Evolutionary conservation across 257 asterid genomes (phyloP).

Genomic region (Gentiana dahurica): DNA sequence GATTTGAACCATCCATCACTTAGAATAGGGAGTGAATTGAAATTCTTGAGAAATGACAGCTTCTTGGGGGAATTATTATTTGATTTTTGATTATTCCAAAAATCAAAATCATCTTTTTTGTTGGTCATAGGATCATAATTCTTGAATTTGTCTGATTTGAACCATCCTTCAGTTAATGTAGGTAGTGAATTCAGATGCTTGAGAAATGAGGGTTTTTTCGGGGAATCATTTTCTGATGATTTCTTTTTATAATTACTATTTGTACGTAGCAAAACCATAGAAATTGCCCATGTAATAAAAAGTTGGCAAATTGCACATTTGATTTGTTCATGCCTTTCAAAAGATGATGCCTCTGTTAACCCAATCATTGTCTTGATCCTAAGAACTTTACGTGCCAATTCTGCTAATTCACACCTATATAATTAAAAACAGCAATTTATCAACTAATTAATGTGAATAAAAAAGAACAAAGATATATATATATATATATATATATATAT

Average conservation of each 20-base stretch:
- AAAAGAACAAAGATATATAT: too few relatives aligned
- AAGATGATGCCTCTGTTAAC: constrained; percentile 55
- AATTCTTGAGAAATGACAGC: constrained; percentile 38
- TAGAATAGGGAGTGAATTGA: constrained; percentile 36
- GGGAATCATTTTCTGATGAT: constrained; percentile 8
- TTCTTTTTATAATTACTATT: constrained; percentile 21
- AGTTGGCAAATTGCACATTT: constrained; percentile 70
- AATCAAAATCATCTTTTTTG: too few relatives aligned
- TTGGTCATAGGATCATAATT: constrained; percentile 8
- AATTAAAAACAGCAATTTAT: constrained; percentile 39
- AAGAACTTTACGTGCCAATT: constrained; percentile 50
- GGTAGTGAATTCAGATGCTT: constrained; percentile 47
- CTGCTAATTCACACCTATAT: constrained; percentile 34
- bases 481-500: too few relatives aligned
- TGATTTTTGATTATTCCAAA: too few relatives aligned
- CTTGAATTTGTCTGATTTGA: constrained; percentile 38
- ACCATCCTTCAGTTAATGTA: constrained; percentile 45
- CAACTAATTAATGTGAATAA: too few relatives aligned
- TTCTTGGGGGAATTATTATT: constrained; percentile 17
- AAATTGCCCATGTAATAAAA: constrained; percentile 49
- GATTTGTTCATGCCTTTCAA: constrained; percentile 57
- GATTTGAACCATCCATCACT: constrained; percentile 57
- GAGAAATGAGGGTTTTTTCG: constrained; percentile 30
- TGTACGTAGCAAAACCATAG: constrained; percentile 33
- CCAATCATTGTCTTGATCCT: constrained; percentile 70